Base-by-base conservation (phyloP, 1,284 basidiomycete species). In the Sporisorium exsertum region DNA sequence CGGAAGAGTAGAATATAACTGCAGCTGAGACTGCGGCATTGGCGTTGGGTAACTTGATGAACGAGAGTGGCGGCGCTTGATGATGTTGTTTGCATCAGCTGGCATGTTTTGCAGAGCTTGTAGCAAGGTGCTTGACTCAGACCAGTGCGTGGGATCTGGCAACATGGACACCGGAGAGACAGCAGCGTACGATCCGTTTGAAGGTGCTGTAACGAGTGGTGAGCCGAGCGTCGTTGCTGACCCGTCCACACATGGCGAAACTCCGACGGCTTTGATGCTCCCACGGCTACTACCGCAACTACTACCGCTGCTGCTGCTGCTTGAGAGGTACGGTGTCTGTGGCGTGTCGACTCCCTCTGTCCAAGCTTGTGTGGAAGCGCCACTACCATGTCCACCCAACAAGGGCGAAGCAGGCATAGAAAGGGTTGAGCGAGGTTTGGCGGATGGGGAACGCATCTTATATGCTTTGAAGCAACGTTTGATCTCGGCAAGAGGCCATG, bases 381-480 rank as follows among this genome's bases (percentile, higher is more conserved):
- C 24, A 13, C 22, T 22, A 26, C 12, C 5, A 29, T 49, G 24
- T 15, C 24, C 15, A 49, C 26, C 24, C 3, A 18, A 49, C 26
- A 49, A 26, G 6, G 46, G 46, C 9, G 46, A 49, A 5, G 46
- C 26, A 12, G 46, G 46, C 46, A 27, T 27, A 2, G 46, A 49
- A 29, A 27, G 8, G 13, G 46, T 8, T 22, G 26, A 49, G 7
- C 26, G 46, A 26, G 46, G 12, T 16, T 22, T 49, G 2, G 46
- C 16, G 2, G 46, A 49, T 27, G 46, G 7, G 3, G 46, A 49
- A 8, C 26, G 46, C 46, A 27, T 49, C 24, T 26, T 49, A 24
- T 49, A 49, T 15, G 46, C 46, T 15, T 49, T 49, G 46, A 49
- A 49, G 46, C 46, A 49, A 13, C 46, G 46, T 8, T 27, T 49